Conservation (phyloP, 2,329 filamentous ascomycete genomes). For the Phaeosphaeria sp. region DNA sequence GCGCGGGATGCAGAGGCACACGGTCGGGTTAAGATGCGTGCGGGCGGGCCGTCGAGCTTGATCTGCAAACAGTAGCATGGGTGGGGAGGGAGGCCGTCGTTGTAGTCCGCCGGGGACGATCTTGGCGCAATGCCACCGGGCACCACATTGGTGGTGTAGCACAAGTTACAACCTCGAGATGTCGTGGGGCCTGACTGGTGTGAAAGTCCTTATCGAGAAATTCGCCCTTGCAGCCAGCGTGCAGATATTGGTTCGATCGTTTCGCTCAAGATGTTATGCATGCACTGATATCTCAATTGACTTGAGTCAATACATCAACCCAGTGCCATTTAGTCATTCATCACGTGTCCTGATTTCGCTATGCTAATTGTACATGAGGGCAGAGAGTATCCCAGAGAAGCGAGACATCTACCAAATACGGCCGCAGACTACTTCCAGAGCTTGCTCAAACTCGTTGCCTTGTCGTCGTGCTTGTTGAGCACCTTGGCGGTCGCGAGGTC, state of each 20-base stretch:
- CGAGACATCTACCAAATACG: slow-evolving; percentile 2
- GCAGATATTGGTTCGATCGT: not conserved
- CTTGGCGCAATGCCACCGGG: not conserved
- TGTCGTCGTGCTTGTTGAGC: slow-evolving; percentile 99
- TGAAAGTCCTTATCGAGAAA: not conserved
- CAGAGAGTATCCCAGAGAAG: slow-evolving; percentile 1
- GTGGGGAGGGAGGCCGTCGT: not conserved
- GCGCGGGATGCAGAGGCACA: too few species aligned
- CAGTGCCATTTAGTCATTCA: not conserved
- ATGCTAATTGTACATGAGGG: slow-evolving; percentile 23
- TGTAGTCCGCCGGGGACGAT: not conserved
- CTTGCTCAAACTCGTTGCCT: slow-evolving; percentile 90
- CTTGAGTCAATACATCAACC: too few species aligned
- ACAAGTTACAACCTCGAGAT: not conserved
- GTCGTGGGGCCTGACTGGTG: not conserved
- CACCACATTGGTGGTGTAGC: not conserved
- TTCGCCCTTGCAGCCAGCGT: not conserved
- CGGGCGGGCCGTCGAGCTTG: not conserved
- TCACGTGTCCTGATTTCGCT: slow-evolving; percentile 9
- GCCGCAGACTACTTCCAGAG: slow-evolving; percentile 71
- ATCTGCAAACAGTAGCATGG: not conserved
- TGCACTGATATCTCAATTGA: not conserved
- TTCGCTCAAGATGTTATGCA: not conserved
- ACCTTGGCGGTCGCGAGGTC: slow-evolving; percentile 99
- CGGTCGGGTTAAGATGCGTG: too few species aligned